Percentiles rank a stretch among this genome's conserved stretches.
Conservation (phyloP, 2,329 filamentous ascomycete genomes). For the Dactylonectria macrodidyma region DNA sequence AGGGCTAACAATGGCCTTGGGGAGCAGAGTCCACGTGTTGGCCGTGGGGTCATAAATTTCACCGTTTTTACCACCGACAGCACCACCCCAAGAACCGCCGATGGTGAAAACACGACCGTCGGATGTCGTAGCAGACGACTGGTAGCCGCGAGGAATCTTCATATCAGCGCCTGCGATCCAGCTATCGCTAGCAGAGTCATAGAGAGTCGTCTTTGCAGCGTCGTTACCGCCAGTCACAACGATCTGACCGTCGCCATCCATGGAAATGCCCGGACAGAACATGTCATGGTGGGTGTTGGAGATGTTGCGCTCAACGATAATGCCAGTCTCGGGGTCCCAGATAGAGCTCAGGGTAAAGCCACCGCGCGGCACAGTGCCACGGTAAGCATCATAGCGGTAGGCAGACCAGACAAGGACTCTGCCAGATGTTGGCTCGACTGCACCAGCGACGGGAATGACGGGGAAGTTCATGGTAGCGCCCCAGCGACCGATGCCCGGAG, state of each 20-base stretch:
- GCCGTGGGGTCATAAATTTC: slow-evolving; percentile 27
- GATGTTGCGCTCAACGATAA: slow-evolving; percentile 36
- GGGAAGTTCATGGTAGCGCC: slow-evolving; percentile 36
- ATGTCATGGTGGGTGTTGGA: slow-evolving; percentile 66
- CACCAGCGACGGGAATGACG: slow-evolving; percentile 36
- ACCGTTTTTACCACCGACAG: slow-evolving; percentile 29
- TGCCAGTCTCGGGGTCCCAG: slow-evolving; percentile 21
- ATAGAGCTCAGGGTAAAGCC: slow-evolving; percentile 26
- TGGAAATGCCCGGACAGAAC: slow-evolving; percentile 70
- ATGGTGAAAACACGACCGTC: slow-evolving; percentile 34
- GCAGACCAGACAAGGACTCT: slow-evolving; percentile 36
- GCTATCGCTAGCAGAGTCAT: slow-evolving; percentile 46
- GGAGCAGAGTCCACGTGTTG: slow-evolving; percentile 25
- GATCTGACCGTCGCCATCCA: slow-evolving; percentile 63
- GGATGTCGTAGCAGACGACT: slow-evolving; percentile 28
- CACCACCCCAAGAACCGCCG: slow-evolving; percentile 36
- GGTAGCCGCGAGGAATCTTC: slow-evolving; percentile 29
- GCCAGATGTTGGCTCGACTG: slow-evolving; percentile 32
- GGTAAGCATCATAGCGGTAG: slow-evolving; percentile 21
- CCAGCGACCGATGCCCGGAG: slow-evolving; percentile 27
- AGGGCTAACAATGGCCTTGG: slow-evolving; percentile 57
- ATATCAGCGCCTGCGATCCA: slow-evolving; percentile 34
- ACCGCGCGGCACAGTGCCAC: slow-evolving; percentile 1
- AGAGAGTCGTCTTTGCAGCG: slow-evolving; percentile 64
- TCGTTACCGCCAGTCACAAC: slow-evolving; percentile 69